phyloP scores from a whole-genome alignment of 2,329 filamentous ascomycete species.

The Aspergillus niger region DNA sequence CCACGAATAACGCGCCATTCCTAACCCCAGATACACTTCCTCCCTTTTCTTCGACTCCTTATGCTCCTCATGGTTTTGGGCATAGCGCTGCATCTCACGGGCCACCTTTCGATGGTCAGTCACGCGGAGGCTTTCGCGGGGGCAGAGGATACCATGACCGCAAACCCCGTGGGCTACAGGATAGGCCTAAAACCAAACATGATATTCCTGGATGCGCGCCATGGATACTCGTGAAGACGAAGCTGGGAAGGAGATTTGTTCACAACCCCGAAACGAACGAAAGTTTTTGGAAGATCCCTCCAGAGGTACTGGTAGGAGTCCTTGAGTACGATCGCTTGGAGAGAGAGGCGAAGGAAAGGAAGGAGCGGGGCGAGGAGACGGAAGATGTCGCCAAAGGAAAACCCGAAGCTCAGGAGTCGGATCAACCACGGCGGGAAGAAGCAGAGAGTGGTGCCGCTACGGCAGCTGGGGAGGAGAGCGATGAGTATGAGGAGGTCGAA shows the following conservation, averaged over 20 bases:
- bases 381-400: slow-evolving; percentile 25
- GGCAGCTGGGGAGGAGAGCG: slow-evolving; percentile 56
- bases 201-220: slow-evolving; percentile 78
- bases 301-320: slow-evolving; percentile 76
- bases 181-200: slow-evolving; percentile 79
- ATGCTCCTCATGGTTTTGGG: slow-evolving; percentile 29
- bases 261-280: slow-evolving; percentile 83
- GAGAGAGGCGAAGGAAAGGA: slow-evolving; percentile 66
- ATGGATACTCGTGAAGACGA: slow-evolving; percentile 93
- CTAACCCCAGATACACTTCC: slow-evolving; percentile 38
- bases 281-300: slow-evolving; percentile 94
- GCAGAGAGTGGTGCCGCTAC: slow-evolving; percentile 29
- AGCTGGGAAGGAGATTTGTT: slow-evolving; percentile 83
- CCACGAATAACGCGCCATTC: slow-evolving; percentile 34
- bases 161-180: slow-evolving; percentile 68
- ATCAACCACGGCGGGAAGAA: slow-evolving; percentile 10
- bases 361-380: slow-evolving; percentile 36
- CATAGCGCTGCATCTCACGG: slow-evolving; percentile 17
- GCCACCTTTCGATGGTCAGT: slow-evolving; percentile 39
- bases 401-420: slow-evolving; percentile 17
- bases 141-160: slow-evolving; percentile 60
- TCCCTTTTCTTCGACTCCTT: slow-evolving; percentile 41
- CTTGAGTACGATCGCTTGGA: slow-evolving; percentile 70
- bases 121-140: slow-evolving; percentile 50
- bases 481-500: slow-evolving; percentile 77